A percentile compares a stretch with the other conserved stretches of the same genome.
phyloP scores from a whole-genome alignment of 2,329 filamentous ascomycete species.

The Claviceps sp. region DNA sequence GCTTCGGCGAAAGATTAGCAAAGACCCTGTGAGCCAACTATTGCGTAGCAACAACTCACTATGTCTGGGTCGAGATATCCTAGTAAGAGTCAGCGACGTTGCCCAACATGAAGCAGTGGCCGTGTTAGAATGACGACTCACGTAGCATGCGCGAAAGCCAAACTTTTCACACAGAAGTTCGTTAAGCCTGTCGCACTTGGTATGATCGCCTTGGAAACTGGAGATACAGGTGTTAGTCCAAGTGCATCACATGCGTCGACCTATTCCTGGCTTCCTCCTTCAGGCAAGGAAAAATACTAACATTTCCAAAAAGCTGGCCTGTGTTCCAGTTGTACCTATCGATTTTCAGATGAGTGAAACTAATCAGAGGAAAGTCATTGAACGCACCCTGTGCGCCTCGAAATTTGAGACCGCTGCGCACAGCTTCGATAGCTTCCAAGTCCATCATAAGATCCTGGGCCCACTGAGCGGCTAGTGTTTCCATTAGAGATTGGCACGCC shows the following conservation, averaged over 20 bases:
- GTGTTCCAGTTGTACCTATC: slow-evolving; percentile 56
- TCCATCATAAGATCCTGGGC: slow-evolving; percentile 53
- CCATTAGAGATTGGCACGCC: background rate
- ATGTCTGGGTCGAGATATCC: slow-evolving; percentile 50
- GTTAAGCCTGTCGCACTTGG: slow-evolving; percentile 41
- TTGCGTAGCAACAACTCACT: slow-evolving; percentile 11
- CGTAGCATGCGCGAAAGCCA: slow-evolving; percentile 36
- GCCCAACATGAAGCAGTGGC: slow-evolving; percentile 19
- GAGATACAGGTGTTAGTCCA: background rate
- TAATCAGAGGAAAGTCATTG: background rate
- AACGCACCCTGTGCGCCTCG: slow-evolving; percentile 45
- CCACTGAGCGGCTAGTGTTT: slow-evolving; percentile 43
- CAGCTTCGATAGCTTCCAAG: slow-evolving; percentile 57
- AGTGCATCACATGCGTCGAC: background rate
- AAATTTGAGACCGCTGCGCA: slow-evolving; percentile 56
- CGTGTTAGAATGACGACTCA: slow-evolving; percentile 46
- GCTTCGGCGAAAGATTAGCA: slow-evolving; percentile 8
- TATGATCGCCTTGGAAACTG: slow-evolving; percentile 31
- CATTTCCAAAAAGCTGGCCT: slow-evolving; percentile 52
- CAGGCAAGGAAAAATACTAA: slow-evolving; percentile 4
- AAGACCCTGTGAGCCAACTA: background rate
- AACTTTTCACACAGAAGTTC: slow-evolving; percentile 40
- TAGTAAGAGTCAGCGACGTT: background rate
- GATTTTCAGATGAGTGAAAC: slow-evolving; percentile 36
- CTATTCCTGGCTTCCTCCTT: background rate